Evolutionary conservation across 192 early-diverging fungal species (phyloP).

Genomic region (Paraglomus brasilianum): DNA sequence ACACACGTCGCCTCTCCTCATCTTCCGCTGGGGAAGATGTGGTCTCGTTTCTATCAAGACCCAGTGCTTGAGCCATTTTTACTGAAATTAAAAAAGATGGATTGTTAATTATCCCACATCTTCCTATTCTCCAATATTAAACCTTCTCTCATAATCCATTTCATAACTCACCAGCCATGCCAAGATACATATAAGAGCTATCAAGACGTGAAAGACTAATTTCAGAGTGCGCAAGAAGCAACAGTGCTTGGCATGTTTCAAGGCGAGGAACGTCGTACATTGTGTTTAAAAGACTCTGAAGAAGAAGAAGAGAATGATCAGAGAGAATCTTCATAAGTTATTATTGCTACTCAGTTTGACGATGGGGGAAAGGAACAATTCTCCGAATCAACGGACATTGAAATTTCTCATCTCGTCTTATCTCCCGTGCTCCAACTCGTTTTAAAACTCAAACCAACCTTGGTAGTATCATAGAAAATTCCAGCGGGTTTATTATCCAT

Average conservation of each 20-base stretch:
- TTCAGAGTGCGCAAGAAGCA: slow-evolving; percentile 16
- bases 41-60: background rate
- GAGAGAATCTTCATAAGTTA: background rate
- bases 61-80: slow-evolving; percentile 21
- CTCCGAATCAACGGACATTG: too few relatives aligned
- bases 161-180: slow-evolving; percentile 28
- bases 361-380: too few relatives aligned
- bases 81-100: slow-evolving; percentile 15
- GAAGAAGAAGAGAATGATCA: background rate
- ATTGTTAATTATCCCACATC: background rate
- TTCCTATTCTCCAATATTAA: background rate
- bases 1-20: slow-evolving; percentile 27
- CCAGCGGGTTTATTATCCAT: slow-evolving; percentile 21
- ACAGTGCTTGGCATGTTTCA: slow-evolving; percentile 30
- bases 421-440: too few relatives aligned
- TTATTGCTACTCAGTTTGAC: too few relatives aligned
- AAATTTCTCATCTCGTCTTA: too few relatives aligned
- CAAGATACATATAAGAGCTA: slow-evolving; percentile 22
- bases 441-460: background rate
- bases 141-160: background rate
- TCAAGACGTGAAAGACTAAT: background rate
- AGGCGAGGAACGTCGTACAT: slow-evolving; percentile 20
- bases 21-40: slow-evolving; percentile 1
- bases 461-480: slow-evolving; percentile 24
- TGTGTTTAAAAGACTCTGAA: slow-evolving; percentile 14